Conservation (phyloP, 2,329 filamentous ascomycete genomes). For the Scedosporium boydii region DNA sequence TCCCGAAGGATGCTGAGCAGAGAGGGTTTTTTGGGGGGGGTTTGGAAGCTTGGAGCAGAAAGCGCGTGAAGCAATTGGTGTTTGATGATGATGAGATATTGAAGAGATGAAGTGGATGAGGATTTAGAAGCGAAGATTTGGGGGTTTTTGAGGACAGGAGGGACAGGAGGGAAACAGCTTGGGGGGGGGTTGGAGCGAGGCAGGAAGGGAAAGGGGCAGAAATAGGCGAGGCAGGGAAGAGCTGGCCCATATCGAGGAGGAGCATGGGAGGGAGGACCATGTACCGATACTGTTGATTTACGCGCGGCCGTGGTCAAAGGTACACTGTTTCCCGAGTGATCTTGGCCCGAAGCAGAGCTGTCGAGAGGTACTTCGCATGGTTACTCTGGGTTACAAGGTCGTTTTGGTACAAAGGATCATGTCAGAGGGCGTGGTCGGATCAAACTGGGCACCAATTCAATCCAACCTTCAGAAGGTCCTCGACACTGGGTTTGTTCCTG, state of each 20-base stretch:
- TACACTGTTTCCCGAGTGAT: neutral
- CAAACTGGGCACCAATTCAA: neutral
- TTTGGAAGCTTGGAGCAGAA: neutral
- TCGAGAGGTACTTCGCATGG: neutral
- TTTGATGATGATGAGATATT: neutral
- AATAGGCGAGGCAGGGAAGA: slow-evolving; percentile 6
- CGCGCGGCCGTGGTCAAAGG: neutral
- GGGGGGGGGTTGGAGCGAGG: neutral
- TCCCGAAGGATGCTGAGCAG: slow-evolving; percentile 7
- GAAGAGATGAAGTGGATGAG: slow-evolving; percentile 3
- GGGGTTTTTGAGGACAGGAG: neutral
- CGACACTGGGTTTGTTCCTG: neutral
- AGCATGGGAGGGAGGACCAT: neutral
- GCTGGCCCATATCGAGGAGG: neutral
- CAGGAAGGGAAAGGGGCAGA: slow-evolving; percentile 2
- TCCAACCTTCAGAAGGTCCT: neutral
- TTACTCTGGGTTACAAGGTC: neutral
- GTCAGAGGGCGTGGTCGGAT: no score
- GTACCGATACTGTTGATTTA: neutral
- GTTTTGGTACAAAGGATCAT: neutral
- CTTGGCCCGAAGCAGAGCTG: neutral
- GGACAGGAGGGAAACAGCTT: neutral
- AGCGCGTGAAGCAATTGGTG: neutral
- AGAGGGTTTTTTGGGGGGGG: slow-evolving; percentile 3
- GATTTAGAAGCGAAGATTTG: neutral